These are phyloP conservation scores for Anisodus acutangulus DNA, from an alignment of 257 asterid genomes.

Conservation along the genomic window DNA sequence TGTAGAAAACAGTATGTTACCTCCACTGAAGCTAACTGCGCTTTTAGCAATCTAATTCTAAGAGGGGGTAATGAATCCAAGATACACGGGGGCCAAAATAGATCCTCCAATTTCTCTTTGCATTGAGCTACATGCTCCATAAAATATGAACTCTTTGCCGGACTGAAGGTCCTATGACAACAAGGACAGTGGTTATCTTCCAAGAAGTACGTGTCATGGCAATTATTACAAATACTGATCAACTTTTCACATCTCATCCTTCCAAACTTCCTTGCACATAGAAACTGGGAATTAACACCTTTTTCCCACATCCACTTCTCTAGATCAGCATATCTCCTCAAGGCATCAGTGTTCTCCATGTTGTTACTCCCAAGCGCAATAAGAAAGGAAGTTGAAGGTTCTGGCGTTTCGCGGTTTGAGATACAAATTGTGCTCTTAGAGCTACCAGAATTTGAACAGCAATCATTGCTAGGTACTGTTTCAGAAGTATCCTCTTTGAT, in stretches of 20 bases:
- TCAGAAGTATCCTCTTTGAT: constrained; percentile 40
- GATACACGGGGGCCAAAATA: constrained; percentile 28
- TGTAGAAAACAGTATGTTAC: constrained; percentile 41
- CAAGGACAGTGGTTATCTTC: constrained; percentile 61
- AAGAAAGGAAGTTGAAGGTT: constrained; percentile 40
- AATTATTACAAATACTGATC: constrained; percentile 59
- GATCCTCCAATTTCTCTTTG: constrained; percentile 46
- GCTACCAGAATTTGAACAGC: constrained; percentile 32
- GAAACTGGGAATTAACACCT: constrained; percentile 48
- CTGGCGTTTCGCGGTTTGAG: constrained; percentile 34
- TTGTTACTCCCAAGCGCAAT: constrained; percentile 42
- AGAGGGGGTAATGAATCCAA: constrained; percentile 53
- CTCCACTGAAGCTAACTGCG: constrained; percentile 73
- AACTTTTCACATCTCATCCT: constrained; percentile 49
- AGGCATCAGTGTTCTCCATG: constrained; percentile 42
- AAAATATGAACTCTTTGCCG: constrained; percentile 37
- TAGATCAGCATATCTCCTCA: constrained; percentile 54
- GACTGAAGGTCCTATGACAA: constrained; percentile 50
- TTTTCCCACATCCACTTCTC: constrained; percentile 83
- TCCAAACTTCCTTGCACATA: constrained; percentile 56
- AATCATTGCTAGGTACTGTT: constrained; percentile 37
- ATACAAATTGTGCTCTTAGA: constrained; percentile 35
- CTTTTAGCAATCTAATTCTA: constrained; percentile 64
- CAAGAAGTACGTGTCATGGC: constrained; percentile 51
- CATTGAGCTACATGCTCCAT: constrained; percentile 54